Conservation (phyloP, 2,329 filamentous ascomycete species). For the Sporothrix pseudoabietina region DNA sequence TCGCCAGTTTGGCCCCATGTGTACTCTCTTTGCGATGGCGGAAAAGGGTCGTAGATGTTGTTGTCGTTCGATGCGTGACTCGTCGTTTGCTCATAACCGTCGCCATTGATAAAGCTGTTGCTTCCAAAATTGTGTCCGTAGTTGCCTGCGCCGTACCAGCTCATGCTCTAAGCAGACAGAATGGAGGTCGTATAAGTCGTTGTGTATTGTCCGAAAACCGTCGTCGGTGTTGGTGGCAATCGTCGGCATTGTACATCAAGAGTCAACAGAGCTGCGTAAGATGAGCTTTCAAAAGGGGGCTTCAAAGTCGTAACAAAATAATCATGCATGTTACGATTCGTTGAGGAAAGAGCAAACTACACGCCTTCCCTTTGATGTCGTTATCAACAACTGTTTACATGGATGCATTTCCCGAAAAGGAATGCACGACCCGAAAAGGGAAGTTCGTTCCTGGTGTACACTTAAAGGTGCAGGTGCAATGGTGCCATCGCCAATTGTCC, state of each 20-base stretch:
- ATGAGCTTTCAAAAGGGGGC: too few species aligned
- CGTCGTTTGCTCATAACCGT: neutral
- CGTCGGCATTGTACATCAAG: neutral
- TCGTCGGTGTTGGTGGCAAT: neutral
- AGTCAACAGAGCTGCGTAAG: neutral
- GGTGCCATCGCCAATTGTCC: slow-evolving; percentile 14
- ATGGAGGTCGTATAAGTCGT: neutral
- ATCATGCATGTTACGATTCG: neutral
- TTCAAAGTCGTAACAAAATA: neutral
- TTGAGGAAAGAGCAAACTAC: neutral
- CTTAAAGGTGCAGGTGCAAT: neutral
- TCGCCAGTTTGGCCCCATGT: neutral
- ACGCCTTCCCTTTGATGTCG: neutral
- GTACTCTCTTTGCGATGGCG: slow-evolving; percentile 7
- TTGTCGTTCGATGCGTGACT: neutral
- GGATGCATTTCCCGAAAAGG: neutral
- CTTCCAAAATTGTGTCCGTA: neutral
- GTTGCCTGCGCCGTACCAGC: neutral
- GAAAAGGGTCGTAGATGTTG: neutral
- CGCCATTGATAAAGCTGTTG: neutral
- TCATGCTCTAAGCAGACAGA: neutral
- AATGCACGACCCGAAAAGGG: slow-evolving; percentile 18
- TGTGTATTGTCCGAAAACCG: neutral
- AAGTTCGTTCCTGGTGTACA: neutral
- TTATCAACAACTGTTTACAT: neutral